phyloP scores from a whole-genome alignment of 176 grass and related monocot genomes.

The Olyra latifolia region DNA sequence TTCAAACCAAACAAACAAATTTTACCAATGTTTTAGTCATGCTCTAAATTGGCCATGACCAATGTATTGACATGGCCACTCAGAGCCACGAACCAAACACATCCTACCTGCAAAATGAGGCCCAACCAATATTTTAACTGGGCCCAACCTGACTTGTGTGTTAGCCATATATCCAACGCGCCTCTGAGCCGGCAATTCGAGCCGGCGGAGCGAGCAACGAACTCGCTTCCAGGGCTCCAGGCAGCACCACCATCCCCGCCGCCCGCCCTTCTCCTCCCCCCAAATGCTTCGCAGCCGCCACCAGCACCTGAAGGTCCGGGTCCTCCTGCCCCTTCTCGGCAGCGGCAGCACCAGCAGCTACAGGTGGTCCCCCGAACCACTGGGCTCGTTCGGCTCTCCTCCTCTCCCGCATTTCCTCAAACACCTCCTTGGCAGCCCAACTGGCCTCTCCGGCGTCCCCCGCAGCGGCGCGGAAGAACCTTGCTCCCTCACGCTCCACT shows the following conservation, averaged over 20 bases:
- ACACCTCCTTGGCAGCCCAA: background rate
- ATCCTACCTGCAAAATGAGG: too few relatives aligned
- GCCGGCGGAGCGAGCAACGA: background rate
- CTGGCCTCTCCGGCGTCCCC: background rate
- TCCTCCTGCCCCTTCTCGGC: background rate
- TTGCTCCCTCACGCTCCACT: constrained; percentile 39
- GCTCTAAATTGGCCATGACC: too few relatives aligned
- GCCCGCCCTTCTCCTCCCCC: background rate
- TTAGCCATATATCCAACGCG: too few relatives aligned
- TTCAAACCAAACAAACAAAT: too few relatives aligned
- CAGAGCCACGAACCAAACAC: too few relatives aligned
- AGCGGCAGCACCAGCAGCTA: background rate
- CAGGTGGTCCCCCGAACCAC: background rate
- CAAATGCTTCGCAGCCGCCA: constrained; percentile 25
- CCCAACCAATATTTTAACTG: too few relatives aligned
- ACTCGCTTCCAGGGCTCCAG: too few relatives aligned
- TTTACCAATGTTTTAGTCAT: too few relatives aligned
- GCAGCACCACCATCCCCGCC: background rate
- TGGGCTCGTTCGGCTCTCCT: background rate
- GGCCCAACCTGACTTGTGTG: too few relatives aligned
- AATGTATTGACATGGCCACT: too few relatives aligned
- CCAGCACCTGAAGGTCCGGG: background rate
- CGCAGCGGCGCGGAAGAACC: background rate
- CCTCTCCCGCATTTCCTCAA: constrained; percentile 37
- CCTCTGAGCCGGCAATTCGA: too few relatives aligned